Conservation (phyloP, 169 alveolate genomes). For the Plasmodium ovale region DNA sequence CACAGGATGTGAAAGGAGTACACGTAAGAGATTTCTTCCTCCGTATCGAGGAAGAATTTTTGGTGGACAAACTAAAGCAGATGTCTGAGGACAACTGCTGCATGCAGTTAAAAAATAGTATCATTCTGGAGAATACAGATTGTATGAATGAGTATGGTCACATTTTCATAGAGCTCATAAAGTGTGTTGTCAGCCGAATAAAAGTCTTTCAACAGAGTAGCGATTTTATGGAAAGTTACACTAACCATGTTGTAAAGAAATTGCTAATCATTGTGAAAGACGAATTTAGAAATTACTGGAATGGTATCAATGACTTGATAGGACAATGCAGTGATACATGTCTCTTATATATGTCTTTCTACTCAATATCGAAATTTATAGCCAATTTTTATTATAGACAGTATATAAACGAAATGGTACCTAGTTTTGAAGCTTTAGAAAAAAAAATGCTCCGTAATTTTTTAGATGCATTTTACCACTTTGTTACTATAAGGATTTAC, state of each 20-base stretch:
- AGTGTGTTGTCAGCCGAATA: slow-evolving; percentile 11
- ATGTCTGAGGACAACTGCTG: slow-evolving; percentile 58
- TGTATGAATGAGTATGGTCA: slow-evolving; percentile 61
- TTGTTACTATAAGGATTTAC: slow-evolving; percentile 59
- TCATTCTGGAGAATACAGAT: slow-evolving; percentile 53
- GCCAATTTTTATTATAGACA: slow-evolving; percentile 12
- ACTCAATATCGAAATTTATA: slow-evolving; percentile 24
- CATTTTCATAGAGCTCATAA: slow-evolving; percentile 36
- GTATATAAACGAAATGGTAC: slow-evolving; percentile 44
- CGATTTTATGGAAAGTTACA: slow-evolving; percentile 39
- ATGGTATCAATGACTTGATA: slow-evolving; percentile 56
- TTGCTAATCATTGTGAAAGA: slow-evolving; percentile 54
- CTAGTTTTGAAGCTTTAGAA: slow-evolving; percentile 41
- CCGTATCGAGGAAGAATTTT: slow-evolving; percentile 43
- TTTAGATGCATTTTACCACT: slow-evolving; percentile 72
- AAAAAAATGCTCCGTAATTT: slow-evolving; percentile 64
- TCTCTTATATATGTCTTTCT: slow-evolving; percentile 49
- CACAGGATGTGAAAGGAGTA: slow-evolving; percentile 31
- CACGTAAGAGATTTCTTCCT: slow-evolving; percentile 49
- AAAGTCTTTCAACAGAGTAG: neutral
- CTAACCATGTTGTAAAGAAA: slow-evolving; percentile 47
- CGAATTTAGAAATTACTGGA: slow-evolving; percentile 71
- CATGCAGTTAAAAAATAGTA: slow-evolving; percentile 54
- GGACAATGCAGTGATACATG: slow-evolving; percentile 52
- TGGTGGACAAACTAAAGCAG: slow-evolving; percentile 43